Evolutionary conservation across 75 land plant species (phyloP), one percentile per base, ranked within the genome.

Genomic region (Cunninghamia lanceolata): DNA sequence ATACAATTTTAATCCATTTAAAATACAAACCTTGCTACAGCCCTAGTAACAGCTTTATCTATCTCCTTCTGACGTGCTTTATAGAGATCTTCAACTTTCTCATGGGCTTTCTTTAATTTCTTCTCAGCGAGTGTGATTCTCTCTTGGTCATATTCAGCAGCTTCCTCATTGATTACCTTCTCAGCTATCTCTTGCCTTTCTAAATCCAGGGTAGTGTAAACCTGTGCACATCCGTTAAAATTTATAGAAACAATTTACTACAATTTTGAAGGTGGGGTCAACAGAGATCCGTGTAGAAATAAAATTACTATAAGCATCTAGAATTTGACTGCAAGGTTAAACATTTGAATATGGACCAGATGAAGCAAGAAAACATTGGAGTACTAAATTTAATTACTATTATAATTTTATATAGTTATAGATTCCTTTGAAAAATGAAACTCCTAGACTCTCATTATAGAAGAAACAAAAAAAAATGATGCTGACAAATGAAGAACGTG

Each of bases 171-270:
- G 42, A 89, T 83, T 68, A 86, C 87, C 85, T 90, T 91, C 84
- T 91, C 92, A 63, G 92, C 92, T 40, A 90, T 73, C n/a, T 85
- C 87, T 90, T 91, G 92, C 88, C 90, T 87, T 25, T 73, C 84
- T 68, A 91, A 83, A 85, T 91, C 92, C 39, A 89, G 77, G n/a
- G 92, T 91, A 17, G 92, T 91, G 59, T 89, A 87, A 47, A 91
- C 88, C 92, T 91, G 84, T 59, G 17, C 82, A 68, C 1, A 84
- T 86, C 59, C 42, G 10, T 14, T 43, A 87, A 42, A 40, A 16
- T 84, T 35, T 52, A 59, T 36, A 82, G 25, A 45, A 82, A 21
- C n/a, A 42, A 83, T 83, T 9, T 1, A 40, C 5, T 4, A 45
- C 25, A 25, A 7, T 42, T 40, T 25, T 25, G n/a, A 42, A 42